A percentile compares a stretch with the other conserved stretches of the same genome.
phyloP scores from a whole-genome alignment of 1,284 basidiomycete species.

The Cutaneotrichosporon daszewskae region DNA sequence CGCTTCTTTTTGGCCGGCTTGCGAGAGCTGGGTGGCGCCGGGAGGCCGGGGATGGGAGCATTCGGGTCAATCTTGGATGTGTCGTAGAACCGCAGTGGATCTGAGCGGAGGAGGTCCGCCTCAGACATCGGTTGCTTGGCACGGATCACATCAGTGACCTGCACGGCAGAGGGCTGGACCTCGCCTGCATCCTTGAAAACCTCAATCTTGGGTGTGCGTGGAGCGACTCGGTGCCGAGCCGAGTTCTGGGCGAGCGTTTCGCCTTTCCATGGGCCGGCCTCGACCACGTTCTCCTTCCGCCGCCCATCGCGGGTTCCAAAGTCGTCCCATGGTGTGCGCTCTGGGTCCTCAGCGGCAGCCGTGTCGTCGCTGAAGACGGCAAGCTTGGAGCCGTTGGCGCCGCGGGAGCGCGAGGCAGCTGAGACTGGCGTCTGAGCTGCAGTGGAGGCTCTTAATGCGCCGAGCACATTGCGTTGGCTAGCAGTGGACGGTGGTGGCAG shows the following conservation, averaged over 20 bases:
- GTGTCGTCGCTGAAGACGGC: conserved; percentile 47
- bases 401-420: conserved; percentile 13
- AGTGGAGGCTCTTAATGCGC: too few relatives aligned
- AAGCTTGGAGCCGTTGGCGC: conserved; percentile 46
- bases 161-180: not conserved
- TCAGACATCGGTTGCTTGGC: conserved; percentile 40
- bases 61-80: conserved; percentile 26
- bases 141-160: conserved; percentile 17
- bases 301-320: conserved; percentile 50
- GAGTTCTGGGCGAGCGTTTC: conserved; percentile 48
- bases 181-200: conserved; percentile 51
- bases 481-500: not conserved
- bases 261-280: conserved; percentile 50
- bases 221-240: conserved; percentile 27
- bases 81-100: conserved; percentile 55
- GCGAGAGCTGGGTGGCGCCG: conserved; percentile 29
- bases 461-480: conserved; percentile 17
- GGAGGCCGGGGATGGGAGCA: conserved; percentile 21
- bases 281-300: conserved; percentile 51
- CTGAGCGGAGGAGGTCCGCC: conserved; percentile 52
- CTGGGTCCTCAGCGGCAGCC: conserved; percentile 14
- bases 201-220: conserved; percentile 50
- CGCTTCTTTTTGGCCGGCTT: conserved; percentile 16
- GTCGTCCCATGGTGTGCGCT: conserved; percentile 48
- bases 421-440: not conserved